Evolutionary conservation across 768 basidiomycete species (phyloP).

Genomic region (Lactifluus echinatus): DNA sequence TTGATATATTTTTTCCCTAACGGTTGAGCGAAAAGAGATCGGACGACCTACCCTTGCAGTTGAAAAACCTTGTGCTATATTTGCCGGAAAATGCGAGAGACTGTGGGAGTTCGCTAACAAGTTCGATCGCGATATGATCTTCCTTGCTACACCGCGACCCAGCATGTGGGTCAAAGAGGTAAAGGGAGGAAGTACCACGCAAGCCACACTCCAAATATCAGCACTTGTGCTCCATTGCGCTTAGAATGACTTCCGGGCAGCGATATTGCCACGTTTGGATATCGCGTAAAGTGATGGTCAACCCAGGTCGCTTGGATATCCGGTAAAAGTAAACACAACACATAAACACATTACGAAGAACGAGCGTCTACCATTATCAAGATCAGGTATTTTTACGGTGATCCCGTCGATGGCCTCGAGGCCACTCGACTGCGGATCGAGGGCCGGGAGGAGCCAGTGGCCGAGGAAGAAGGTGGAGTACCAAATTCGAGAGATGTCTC

Average conservation of each 20-base stretch:
- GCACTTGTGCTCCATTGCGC: slow-evolving; percentile 91
- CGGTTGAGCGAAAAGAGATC: background rate
- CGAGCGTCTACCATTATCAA: slow-evolving; percentile 72
- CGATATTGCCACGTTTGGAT: slow-evolving; percentile 97
- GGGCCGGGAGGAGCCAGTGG: slow-evolving; percentile 23
- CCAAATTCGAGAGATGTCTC: slow-evolving; percentile 20
- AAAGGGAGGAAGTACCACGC: slow-evolving; percentile 65
- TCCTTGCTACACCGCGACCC: slow-evolving; percentile 94
- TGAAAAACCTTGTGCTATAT: too few relatives aligned
- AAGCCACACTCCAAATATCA: slow-evolving; percentile 95
- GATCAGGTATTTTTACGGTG: slow-evolving; percentile 97
- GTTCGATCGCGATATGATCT: slow-evolving; percentile 94
- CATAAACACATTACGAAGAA: background rate
- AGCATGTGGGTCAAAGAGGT: too few relatives aligned
- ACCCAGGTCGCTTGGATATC: too few relatives aligned
- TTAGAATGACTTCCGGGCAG: slow-evolving; percentile 94
- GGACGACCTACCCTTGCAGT: slow-evolving; percentile 77
- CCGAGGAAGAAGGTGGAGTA: slow-evolving; percentile 16
- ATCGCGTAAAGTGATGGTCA: too few relatives aligned
- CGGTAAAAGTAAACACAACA: slow-evolving; percentile 1
- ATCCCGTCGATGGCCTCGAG: slow-evolving; percentile 67
- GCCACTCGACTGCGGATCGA: slow-evolving; percentile 24
- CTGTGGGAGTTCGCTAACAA: slow-evolving; percentile 84
- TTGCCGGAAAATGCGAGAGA: too few relatives aligned
- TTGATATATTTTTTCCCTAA: background rate